These are phyloP conservation scores for Microcyclospora tardicrescens DNA, from an alignment of 2,329 filamentous ascomycete species.

Conservation along the genomic window DNA sequence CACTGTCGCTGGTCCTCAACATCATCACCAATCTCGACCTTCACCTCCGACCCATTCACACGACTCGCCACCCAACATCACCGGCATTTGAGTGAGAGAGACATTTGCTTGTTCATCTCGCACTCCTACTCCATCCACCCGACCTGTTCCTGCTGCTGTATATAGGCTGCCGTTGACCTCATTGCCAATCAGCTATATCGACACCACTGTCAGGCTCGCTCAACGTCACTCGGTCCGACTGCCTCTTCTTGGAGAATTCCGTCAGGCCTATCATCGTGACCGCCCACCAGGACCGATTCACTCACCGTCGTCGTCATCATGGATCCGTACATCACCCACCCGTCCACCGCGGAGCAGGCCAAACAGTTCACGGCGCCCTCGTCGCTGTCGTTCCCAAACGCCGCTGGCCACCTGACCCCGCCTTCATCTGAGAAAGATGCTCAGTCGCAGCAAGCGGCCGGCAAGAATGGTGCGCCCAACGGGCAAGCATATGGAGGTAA, in stretches of 20 bases:
- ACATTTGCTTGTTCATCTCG: conserved; percentile 14
- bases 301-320: conserved; percentile 40
- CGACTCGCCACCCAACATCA: conserved; percentile 4
- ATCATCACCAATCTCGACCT: neutral
- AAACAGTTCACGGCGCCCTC: conserved; percentile 90
- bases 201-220: too few species aligned
- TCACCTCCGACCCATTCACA: too few species aligned
- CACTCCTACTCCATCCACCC: conserved; percentile 8
- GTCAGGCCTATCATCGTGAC: too few species aligned
- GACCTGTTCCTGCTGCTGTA: neutral
- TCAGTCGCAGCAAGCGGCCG: conserved; percentile 35
- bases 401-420: conserved; percentile 63
- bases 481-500: conserved; percentile 42
- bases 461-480: conserved; percentile 35
- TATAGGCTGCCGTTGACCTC: too few species aligned
- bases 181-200: too few species aligned
- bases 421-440: conserved; percentile 60
- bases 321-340: conserved; percentile 79
- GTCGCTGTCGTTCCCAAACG: conserved; percentile 81
- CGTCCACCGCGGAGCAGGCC: conserved; percentile 79
- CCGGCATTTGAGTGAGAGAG: conserved; percentile 9
- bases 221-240: neutral
- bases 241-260: too few species aligned
- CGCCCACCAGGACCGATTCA: too few species aligned
- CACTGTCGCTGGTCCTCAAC: neutral